Evolutionary conservation across 306 rosid genomes (phyloP).

Genomic region (Dryas drummondii): DNA sequence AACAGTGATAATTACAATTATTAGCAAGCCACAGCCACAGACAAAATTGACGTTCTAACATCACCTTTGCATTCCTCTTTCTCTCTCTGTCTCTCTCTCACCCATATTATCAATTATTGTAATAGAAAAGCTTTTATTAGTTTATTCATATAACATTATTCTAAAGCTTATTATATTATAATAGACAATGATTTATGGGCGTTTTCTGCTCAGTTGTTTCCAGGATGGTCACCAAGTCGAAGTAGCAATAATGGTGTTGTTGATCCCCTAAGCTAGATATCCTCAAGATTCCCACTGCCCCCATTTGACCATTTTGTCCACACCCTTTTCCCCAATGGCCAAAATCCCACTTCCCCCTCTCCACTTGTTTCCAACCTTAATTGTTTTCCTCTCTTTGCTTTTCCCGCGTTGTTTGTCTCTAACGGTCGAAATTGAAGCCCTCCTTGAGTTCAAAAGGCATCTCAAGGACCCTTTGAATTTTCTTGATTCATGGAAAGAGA

Average conservation of each 20-base stretch:
- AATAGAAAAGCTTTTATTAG: constrained; percentile 14
- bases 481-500: constrained; percentile 63
- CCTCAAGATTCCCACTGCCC: neutral
- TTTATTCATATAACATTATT: constrained; percentile 1
- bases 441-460: constrained; percentile 63
- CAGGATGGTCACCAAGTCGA: constrained; percentile 39
- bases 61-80: constrained; percentile 25
- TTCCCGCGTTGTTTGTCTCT: constrained; percentile 54
- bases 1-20: constrained; percentile 34
- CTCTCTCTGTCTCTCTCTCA: constrained; percentile 7
- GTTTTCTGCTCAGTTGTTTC: constrained; percentile 33
- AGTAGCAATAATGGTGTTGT: constrained; percentile 33
- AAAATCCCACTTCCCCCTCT: constrained; percentile 23
- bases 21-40: constrained; percentile 30
- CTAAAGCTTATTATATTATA: neutral
- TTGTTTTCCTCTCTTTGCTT: constrained; percentile 19
- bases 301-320: constrained; percentile 41
- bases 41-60: constrained; percentile 53
- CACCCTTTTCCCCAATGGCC: constrained; percentile 44
- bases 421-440: constrained; percentile 48
- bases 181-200: constrained; percentile 23
- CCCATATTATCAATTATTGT: constrained; percentile 12
- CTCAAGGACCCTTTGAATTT: constrained; percentile 61
- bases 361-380: constrained; percentile 28
- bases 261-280: constrained; percentile 21